Conservation (phyloP, 768 basidiomycete species). For the Lyophyllum shimeji region DNA sequence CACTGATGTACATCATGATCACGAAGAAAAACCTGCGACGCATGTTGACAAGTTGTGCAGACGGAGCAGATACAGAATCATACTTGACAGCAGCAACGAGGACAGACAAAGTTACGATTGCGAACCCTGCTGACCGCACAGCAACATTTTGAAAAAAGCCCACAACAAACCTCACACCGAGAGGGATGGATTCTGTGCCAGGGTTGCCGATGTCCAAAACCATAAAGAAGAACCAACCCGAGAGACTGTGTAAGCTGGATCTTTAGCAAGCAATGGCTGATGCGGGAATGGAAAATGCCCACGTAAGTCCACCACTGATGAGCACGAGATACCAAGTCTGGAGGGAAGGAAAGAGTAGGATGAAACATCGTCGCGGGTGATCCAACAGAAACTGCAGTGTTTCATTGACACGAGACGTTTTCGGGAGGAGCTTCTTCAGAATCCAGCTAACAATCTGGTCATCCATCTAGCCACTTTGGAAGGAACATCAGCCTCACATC, state of each 20-base stretch:
- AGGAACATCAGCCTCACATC: conserved; percentile 56
- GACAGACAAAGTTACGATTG: conserved; percentile 65
- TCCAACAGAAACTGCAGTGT: conserved; percentile 91
- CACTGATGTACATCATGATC: conserved; percentile 91
- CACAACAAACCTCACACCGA: conserved; percentile 66
- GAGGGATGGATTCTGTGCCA: conserved; percentile 65
- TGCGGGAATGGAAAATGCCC: conserved; percentile 19
- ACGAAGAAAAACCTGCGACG: conserved; percentile 72
- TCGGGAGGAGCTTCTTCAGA: conserved; percentile 59
- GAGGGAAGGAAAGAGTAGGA: conserved; percentile 88
- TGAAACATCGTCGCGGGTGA: conserved; percentile 90
- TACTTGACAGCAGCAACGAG: conserved; percentile 90
- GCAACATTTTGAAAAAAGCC: conserved; percentile 79
- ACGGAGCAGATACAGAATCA: conserved; percentile 22
- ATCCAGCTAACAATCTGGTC: conserved; percentile 58
- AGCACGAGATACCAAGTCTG: conserved; percentile 90
- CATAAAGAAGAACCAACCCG: conserved; percentile 90
- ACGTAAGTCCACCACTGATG: conserved; percentile 72
- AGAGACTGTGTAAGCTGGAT: conserved; percentile 40
- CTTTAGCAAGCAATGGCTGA: background rate
- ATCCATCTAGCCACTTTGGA: conserved; percentile 4
- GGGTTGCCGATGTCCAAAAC: conserved; percentile 84
- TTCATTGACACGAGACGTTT: conserved; percentile 62
- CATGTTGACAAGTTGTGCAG: background rate
- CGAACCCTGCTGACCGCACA: conserved; percentile 88